phyloP scores from a whole-genome alignment of 2,329 filamentous ascomycete genomes.

The Penicillium hordei region DNA sequence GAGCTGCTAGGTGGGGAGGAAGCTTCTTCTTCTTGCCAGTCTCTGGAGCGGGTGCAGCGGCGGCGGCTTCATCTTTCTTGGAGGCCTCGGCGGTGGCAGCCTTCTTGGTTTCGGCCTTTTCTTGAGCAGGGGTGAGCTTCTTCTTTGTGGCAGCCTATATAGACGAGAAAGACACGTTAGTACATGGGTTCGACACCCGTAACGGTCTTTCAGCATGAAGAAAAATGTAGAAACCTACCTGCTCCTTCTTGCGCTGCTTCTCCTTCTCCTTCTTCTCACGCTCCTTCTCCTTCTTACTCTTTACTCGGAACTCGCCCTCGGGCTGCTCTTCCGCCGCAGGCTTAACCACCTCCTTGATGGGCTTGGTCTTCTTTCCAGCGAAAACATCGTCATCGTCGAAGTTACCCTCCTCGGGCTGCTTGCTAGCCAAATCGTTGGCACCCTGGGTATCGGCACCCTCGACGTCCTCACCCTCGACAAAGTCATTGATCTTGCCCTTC shows the following conservation, averaged over 20 bases:
- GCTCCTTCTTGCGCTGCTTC: conserved; percentile 98
- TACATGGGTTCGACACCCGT: background rate
- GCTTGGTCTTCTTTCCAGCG: conserved; percentile 70
- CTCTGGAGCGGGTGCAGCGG: conserved; percentile 28
- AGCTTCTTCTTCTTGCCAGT: conserved; percentile 84
- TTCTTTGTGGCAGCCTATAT: conserved; percentile 81
- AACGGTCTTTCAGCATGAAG: background rate
- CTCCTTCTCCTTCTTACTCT: conserved; percentile 98
- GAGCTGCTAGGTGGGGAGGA: conserved; percentile 54
- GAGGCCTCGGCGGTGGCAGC: conserved; percentile 47
- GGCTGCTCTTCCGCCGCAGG: conserved; percentile 46
- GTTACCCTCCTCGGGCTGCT: conserved; percentile 76
- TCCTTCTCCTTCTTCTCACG: conserved; percentile 97
- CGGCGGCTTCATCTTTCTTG: conserved; percentile 56
- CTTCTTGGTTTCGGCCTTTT: conserved; percentile 71
- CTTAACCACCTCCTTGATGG: conserved; percentile 47
- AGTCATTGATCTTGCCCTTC: conserved; percentile 78
- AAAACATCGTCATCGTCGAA: conserved; percentile 87
- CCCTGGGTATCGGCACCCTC: conserved; percentile 27
- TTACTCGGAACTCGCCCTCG: conserved; percentile 64
- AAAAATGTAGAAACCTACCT: conserved; percentile 57
- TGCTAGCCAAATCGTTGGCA: conserved; percentile 51
- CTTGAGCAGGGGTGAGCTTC: conserved; percentile 48
- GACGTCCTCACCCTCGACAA: conserved; percentile 67
- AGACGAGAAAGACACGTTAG: conserved; percentile 12